Conservation (phyloP, 225 moss, liverwort and hornwort genomes). For the Pseudisothecium myosuroides region DNA sequence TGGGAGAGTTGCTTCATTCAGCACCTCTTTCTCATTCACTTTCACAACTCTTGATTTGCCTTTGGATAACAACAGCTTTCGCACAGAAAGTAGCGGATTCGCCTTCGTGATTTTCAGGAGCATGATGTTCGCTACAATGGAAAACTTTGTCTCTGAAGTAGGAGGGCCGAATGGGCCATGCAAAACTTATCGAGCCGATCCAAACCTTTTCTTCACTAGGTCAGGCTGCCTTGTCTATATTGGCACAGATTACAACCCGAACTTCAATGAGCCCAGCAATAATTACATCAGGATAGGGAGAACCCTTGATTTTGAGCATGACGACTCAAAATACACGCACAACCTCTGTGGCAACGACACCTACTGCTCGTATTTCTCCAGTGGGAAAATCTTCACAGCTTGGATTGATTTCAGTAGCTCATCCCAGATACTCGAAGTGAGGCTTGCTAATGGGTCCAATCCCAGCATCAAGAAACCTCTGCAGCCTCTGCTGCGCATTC, state of each 20-base stretch:
- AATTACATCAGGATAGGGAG: background rate
- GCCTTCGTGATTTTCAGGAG: background rate
- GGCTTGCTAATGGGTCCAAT: background rate
- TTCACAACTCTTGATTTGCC: background rate
- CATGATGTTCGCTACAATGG: background rate
- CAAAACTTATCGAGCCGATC: background rate
- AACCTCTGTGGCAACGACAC: background rate
- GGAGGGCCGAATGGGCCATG: background rate
- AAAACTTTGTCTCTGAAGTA: background rate
- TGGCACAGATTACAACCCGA: too few species aligned
- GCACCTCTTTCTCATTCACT: too few species aligned
- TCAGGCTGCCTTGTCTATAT: too few species aligned
- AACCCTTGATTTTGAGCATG: background rate
- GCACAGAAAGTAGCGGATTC: background rate
- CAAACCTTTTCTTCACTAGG: background rate
- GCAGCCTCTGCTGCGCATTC: background rate
- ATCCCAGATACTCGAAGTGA: background rate
- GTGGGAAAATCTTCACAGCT: background rate
- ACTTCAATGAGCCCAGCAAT: rapidly evolving
- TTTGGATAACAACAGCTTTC: background rate
- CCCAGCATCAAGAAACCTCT: background rate
- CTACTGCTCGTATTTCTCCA: background rate
- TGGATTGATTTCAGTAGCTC: background rate
- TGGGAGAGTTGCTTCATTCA: too few species aligned
- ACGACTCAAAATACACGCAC: background rate